These are phyloP conservation scores for Russula olivacea DNA, from an alignment of 768 basidiomycete genomes.

Conservation along the genomic window DNA sequence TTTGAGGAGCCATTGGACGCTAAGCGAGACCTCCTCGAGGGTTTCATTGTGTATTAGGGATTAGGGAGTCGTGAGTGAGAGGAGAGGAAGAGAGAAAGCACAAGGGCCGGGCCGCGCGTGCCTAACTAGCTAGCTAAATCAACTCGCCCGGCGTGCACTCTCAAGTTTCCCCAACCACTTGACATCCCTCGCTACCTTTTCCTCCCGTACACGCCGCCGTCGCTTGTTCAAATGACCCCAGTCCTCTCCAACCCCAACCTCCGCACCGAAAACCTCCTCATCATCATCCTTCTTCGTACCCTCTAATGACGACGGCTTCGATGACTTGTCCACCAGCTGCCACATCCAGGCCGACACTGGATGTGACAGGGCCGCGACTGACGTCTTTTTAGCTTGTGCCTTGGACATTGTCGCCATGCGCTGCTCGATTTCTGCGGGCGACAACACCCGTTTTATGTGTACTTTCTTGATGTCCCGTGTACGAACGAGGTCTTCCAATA, in stretches of 20 bases:
- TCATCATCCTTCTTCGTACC: constrained; percentile 8
- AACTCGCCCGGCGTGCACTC: constrained; percentile 21
- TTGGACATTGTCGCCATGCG: constrained; percentile 27
- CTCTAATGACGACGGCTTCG: neutral
- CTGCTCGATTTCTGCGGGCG: constrained; percentile 29
- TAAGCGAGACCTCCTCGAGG: constrained; percentile 21
- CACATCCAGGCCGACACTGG: constrained; percentile 38
- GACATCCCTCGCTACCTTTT: constrained; percentile 42
- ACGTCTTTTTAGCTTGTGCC: constrained; percentile 28
- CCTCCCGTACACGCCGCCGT: constrained; percentile 42
- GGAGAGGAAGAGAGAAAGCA: neutral
- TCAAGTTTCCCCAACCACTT: constrained; percentile 36
- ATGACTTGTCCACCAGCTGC: constrained; percentile 26
- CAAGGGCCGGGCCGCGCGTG: neutral
- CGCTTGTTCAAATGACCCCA: constrained; percentile 53
- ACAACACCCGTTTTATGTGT: constrained; percentile 32
- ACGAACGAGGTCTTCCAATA: constrained; percentile 45
- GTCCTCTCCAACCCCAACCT: constrained; percentile 47
- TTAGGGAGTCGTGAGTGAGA: neutral
- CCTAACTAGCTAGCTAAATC: constrained; percentile 8
- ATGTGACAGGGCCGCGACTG: constrained; percentile 21
- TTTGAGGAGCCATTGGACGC: constrained; percentile 15
- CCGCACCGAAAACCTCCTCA: constrained; percentile 30
- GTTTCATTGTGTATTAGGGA: constrained; percentile 10
- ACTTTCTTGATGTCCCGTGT: constrained; percentile 41